Evolutionary conservation across 2,329 filamentous ascomycete genomes (phyloP), one percentile per base, ranked within the genome.

Genomic region (Penicillium rolfsii): DNA sequence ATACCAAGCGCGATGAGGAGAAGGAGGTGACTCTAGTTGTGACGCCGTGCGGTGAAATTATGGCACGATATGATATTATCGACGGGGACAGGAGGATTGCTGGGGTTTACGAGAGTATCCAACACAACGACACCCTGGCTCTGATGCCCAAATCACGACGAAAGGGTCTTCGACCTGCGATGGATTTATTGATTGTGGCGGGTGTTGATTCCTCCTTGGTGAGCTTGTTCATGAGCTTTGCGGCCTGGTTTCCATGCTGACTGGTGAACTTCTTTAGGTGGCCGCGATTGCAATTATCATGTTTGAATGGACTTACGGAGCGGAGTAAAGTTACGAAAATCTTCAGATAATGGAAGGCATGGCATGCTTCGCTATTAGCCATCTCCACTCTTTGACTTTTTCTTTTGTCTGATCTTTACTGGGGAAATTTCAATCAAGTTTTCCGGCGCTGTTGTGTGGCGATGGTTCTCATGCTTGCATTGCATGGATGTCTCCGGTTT

Each of bases 1-100:
- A 69, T 3, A 43, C 19, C 0, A 67, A 70, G 49, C 9, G 41
- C 0, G 59, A 56, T 14, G 52, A 49, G 1, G 63, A 65, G 9
- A 65, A 59, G 28, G 19, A 60, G 30, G 7, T 68, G 8, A 67
- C 57, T 28, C 52, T 71, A 5, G 53, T 38, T 8, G 57, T 70
- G 3, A 55, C 89, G 28, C 59, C 57, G 7, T 55, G 62, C 45
- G 63, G 66, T 2, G 40, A 57, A 16, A 61, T 50, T 4, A 41
- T 69, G 22, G 59, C 54, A 5, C 58, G 62, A 12, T 68, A 67
- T 48, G 68, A 69, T 58, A 46, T 68, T 46, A 57, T 70, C 22
- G 67, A 70, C 61, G 61, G 62, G 2, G 66, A 69, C 35, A 57
- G 67, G 46, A 69, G 59, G 49, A 46, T 70, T 26, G 63, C 62